Evolutionary conservation across 352 stramenopile genomes (phyloP).

Genomic region (Pythium biforme): DNA sequence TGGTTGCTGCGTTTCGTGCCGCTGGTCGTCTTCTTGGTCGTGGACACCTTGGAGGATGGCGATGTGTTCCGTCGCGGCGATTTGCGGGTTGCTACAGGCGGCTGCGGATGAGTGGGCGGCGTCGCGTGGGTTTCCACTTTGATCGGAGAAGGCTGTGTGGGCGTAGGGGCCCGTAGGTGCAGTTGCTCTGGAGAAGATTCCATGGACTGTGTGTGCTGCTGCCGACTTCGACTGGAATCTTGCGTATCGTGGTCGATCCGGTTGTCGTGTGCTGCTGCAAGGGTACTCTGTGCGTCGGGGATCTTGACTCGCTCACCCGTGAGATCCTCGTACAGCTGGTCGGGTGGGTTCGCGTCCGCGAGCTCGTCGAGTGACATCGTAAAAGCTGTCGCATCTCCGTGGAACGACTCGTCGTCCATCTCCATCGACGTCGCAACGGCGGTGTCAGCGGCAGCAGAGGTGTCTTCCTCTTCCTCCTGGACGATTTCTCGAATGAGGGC

Average conservation of each 20-base stretch:
- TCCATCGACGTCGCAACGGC: slow-evolving; percentile 5
- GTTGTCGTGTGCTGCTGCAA: neutral
- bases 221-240: neutral
- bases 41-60: neutral
- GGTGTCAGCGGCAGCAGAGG: too few relatives aligned
- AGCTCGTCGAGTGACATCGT: slow-evolving; percentile 22
- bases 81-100: neutral
- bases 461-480: too few relatives aligned
- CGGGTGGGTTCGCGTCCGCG: slow-evolving; percentile 9
- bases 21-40: slow-evolving; percentile 27
- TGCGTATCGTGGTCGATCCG: neutral
- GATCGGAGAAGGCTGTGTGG: neutral
- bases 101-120: neutral
- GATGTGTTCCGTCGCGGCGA: slow-evolving; percentile 6
- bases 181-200: neutral
- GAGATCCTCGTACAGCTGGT: slow-evolving; percentile 20
- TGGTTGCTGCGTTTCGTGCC: slow-evolving; percentile 14
- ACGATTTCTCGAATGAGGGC: too few relatives aligned
- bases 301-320: neutral
- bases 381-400: slow-evolving; percentile 17
- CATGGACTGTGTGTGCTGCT: neutral
- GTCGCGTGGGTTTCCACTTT: neutral
- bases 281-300: neutral
- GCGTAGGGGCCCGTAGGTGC: neutral
- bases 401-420: slow-evolving; percentile 17